A percentile compares a stretch with the other conserved stretches of the same genome.
Conservation (phyloP, 805 yeast species). For the Lachancea nothofagi region DNA sequence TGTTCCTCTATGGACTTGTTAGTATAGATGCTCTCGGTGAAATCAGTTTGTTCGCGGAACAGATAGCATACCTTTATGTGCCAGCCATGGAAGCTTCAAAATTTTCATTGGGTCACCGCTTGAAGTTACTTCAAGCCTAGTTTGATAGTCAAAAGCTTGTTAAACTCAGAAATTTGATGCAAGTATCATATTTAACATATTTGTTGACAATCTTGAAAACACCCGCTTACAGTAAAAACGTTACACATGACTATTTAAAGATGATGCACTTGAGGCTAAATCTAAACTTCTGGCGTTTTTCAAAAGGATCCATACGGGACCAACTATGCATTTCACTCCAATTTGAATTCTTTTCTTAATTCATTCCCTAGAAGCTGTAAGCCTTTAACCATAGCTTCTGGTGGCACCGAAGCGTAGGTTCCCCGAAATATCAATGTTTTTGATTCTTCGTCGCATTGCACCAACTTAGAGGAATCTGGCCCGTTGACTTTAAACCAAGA, state of each 20-base stretch:
- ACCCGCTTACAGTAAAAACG: too few species aligned
- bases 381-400: conserved; percentile 15
- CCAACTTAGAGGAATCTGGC: neutral
- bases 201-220: too few species aligned
- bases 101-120: conserved; percentile 55
- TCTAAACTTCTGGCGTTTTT: too few species aligned
- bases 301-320: neutral
- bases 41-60: neutral
- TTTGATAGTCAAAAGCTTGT: neutral
- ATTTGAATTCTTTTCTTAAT: conserved; percentile 11
- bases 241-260: too few species aligned
- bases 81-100: conserved; percentile 67
- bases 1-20: conserved; percentile 53
- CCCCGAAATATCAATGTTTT: conserved; percentile 14
- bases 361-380: conserved; percentile 11
- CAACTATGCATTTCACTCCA: neutral
- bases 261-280: too few species aligned
- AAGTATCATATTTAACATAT: too few species aligned
- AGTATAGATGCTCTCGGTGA: neutral
- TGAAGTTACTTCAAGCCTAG: too few species aligned
- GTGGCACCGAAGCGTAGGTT: conserved; percentile 16
- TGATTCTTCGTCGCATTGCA: neutral
- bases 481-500: conserved; percentile 16
- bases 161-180: neutral
- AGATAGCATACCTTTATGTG: conserved; percentile 45